Evolutionary conservation across 23 red algal genomes (phyloP).

Genomic region (Chondrus crispus): DNA sequence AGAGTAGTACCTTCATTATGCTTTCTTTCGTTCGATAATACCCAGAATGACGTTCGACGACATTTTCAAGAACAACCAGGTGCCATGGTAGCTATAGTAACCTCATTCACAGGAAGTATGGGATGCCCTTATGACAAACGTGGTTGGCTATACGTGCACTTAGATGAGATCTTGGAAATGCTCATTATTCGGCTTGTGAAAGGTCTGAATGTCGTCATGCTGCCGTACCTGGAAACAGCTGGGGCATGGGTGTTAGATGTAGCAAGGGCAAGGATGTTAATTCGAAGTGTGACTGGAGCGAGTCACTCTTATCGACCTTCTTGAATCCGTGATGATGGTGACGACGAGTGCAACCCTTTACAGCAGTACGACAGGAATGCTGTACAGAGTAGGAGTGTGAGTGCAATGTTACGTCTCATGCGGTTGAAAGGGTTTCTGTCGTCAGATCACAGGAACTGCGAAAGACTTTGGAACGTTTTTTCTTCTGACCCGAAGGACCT

Average conservation of each 20-base stretch:
- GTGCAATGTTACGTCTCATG: not conserved
- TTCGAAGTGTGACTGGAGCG: not conserved
- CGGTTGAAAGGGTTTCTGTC: not conserved
- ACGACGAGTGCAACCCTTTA: too few species aligned
- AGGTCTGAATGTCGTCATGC: not conserved
- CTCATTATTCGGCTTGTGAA: not conserved
- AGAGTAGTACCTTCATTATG: not conserved
- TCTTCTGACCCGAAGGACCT: too few species aligned
- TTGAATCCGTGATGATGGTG: too few species aligned
- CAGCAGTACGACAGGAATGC: not conserved
- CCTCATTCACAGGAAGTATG: not conserved
- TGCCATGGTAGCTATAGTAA: not conserved
- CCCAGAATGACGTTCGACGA: not conserved
- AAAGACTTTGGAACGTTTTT: not conserved
- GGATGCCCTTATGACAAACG: not conserved
- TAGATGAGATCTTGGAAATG: constrained; percentile 2
- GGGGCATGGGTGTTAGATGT: not conserved
- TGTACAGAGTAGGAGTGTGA: not conserved
- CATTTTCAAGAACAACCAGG: not conserved
- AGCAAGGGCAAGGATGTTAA: not conserved
- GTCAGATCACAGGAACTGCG: not conserved
- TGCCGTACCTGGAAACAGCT: not conserved
- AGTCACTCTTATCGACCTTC: not conserved
- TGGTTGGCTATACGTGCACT: not conserved
- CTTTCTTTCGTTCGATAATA: not conserved